Evolutionary conservation across 129 eudicot species (phyloP).

Genomic region (Flaveria robusta): DNA sequence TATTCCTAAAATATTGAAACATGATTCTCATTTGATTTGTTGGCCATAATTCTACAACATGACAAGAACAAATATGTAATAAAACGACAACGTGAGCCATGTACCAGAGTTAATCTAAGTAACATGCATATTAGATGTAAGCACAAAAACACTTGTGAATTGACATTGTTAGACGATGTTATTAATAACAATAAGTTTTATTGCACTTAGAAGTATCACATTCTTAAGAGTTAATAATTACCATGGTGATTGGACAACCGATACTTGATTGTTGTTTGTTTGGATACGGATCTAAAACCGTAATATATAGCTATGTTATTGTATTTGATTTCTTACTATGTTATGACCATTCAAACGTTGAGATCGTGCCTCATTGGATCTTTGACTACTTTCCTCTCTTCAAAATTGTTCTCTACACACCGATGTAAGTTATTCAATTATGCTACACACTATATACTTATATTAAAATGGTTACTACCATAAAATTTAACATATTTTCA

Average conservation of each 20-base stretch:
- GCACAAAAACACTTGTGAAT: not conserved
- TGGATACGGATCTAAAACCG: conserved; percentile 65
- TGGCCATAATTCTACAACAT: not conserved
- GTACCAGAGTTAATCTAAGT: not conserved
- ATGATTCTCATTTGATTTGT: not conserved
- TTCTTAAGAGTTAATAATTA: conserved; percentile 60
- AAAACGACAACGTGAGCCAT: not conserved
- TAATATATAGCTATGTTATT: conserved; percentile 61
- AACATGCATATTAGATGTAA: not conserved
- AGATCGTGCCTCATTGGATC: conserved; percentile 66
- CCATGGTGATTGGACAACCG: conserved; percentile 61
- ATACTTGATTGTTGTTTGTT: conserved; percentile 46
- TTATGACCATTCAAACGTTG: conserved; percentile 71
- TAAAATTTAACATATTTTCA: not conserved
- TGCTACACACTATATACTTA: not conserved
- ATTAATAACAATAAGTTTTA: not conserved
- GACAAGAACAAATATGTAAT: conserved; percentile 3
- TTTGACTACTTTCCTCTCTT: conserved; percentile 56
- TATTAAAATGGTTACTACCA: not conserved
- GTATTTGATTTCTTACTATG: conserved; percentile 73
- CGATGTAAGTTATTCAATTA: conserved; percentile 57
- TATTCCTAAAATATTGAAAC: not conserved
- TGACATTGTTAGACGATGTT: not conserved
- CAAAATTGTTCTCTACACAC: conserved; percentile 61
- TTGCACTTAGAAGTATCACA: conserved; percentile 68